A percentile compares a stretch with the other conserved stretches of the same genome.
Evolutionary conservation across 176 grass and related monocot species (phyloP).

Genomic region (Cocos nucifera): DNA sequence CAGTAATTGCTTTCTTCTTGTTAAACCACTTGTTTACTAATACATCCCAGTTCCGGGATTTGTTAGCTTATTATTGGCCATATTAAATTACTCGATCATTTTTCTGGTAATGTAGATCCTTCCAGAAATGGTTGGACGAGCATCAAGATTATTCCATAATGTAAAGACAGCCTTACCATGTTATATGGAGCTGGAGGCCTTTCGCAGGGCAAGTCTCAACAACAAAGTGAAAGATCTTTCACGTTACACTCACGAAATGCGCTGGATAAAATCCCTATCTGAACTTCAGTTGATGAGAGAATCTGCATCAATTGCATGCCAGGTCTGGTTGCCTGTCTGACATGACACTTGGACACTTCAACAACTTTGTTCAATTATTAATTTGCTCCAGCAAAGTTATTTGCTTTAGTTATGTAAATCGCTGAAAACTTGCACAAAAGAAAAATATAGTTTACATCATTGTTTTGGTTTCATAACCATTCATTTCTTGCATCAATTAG

Average conservation of each 20-base stretch:
- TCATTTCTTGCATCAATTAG: no score
- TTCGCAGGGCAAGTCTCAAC: slow-evolving; percentile 44
- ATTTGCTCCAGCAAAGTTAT: no score
- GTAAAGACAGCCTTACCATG: slow-evolving; percentile 43
- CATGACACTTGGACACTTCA: no score
- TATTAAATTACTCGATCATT: background rate
- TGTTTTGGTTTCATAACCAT: no score
- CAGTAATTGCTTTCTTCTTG: no score
- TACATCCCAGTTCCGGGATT: no score
- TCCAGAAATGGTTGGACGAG: slow-evolving; percentile 55
- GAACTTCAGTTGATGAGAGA: slow-evolving; percentile 78
- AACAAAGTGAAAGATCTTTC: slow-evolving; percentile 66
- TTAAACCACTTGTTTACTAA: no score
- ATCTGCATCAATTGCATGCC: slow-evolving; percentile 86
- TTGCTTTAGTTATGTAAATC: no score
- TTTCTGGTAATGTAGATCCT: slow-evolving; percentile 45
- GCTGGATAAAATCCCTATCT: slow-evolving; percentile 78
- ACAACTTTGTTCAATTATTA: no score
- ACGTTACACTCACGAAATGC: slow-evolving; percentile 60
- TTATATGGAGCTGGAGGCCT: slow-evolving; percentile 68
- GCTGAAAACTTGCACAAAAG: no score
- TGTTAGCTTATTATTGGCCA: background rate
- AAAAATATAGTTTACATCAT: no score
- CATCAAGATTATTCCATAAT: slow-evolving; percentile 77
- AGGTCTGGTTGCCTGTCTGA: slow-evolving; percentile 25